Evolutionary conservation across 768 basidiomycete genomes (phyloP).

Genomic region (Leccinum variicolor): DNA sequence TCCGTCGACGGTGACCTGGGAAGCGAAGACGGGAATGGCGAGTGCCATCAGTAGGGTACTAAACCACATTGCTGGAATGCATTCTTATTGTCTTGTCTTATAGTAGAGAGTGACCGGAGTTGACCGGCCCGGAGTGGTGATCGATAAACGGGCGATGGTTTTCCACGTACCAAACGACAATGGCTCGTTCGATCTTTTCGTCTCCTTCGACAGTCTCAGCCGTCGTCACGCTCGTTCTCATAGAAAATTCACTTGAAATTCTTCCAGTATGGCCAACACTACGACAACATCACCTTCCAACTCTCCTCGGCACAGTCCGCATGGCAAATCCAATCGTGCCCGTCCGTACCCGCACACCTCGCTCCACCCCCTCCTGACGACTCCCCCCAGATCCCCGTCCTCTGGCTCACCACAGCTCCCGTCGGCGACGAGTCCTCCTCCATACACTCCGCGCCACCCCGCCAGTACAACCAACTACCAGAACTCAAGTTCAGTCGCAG

Average conservation of each 20-base stretch:
- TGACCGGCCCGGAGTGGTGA: not conserved
- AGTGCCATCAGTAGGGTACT: not conserved
- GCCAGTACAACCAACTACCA: conserved; percentile 40
- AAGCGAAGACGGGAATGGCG: not conserved
- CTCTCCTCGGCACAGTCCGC: conserved; percentile 41
- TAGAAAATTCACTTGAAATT: conserved; percentile 53
- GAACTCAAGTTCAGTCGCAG: conserved; percentile 43
- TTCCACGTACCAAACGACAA: conserved; percentile 6
- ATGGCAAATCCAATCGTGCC: conserved; percentile 36
- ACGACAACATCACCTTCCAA: conserved; percentile 42
- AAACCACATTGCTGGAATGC: not conserved
- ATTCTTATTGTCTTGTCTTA: conserved; percentile 1
- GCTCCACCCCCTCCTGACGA: not conserved
- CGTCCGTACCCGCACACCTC: conserved; percentile 32
- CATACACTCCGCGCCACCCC: conserved; percentile 27
- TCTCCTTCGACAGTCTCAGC: conserved; percentile 16
- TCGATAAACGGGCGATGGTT: conserved; percentile 19
- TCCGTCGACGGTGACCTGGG: not conserved
- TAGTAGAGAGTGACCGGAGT: not conserved
- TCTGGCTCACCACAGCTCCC: conserved; percentile 46
- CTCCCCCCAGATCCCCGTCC: conserved; percentile 31
- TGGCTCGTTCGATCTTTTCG: conserved; percentile 21
- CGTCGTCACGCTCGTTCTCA: conserved; percentile 42
- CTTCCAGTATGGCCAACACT: conserved; percentile 21
- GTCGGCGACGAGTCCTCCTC: conserved; percentile 27